phyloP scores from a whole-genome alignment of 176 grass and related monocot genomes.

The Microstegium vimineum region DNA sequence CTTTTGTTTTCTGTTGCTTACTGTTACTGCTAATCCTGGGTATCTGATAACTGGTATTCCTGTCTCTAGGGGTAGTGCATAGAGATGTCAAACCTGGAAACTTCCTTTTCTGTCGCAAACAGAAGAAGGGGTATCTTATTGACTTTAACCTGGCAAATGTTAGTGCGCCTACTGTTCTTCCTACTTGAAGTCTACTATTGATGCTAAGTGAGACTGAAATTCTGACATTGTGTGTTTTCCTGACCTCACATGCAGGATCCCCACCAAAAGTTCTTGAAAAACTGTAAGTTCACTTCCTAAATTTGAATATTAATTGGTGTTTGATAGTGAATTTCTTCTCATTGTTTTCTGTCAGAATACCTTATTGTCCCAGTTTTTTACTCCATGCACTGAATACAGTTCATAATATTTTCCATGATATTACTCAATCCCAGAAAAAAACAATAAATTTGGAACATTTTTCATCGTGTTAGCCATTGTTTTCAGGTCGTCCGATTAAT shows the following conservation, averaged over 20 bases:
- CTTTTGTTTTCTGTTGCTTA: conserved; percentile 1
- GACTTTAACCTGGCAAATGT: conserved; percentile 98
- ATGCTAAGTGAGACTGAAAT: conserved; percentile 20
- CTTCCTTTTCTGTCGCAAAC: conserved; percentile 82
- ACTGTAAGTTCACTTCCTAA: conserved; percentile 50
- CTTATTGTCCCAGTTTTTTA: background rate
- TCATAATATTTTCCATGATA: background rate
- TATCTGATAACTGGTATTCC: conserved; percentile 7
- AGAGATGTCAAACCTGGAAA: conserved; percentile 98
- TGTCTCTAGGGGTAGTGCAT: conserved; percentile 73
- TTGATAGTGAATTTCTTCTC: background rate
- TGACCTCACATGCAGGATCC: conserved; percentile 62
- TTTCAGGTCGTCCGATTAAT: no score
- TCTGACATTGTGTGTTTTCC: background rate
- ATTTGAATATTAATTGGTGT: conserved; percentile 1
- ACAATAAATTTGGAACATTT: background rate
- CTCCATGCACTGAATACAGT: background rate
- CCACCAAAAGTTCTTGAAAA: conserved; percentile 64
- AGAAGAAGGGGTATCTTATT: conserved; percentile 75
- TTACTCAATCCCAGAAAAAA: background rate
- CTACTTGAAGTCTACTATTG: conserved; percentile 1
- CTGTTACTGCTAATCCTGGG: conserved; percentile 6
- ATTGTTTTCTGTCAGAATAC: background rate
- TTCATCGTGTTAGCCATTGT: background rate
- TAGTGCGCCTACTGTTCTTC: conserved; percentile 29